Evolutionary conservation across 805 yeast species (phyloP).

Genomic region (Ogataea paraovalis): DNA sequence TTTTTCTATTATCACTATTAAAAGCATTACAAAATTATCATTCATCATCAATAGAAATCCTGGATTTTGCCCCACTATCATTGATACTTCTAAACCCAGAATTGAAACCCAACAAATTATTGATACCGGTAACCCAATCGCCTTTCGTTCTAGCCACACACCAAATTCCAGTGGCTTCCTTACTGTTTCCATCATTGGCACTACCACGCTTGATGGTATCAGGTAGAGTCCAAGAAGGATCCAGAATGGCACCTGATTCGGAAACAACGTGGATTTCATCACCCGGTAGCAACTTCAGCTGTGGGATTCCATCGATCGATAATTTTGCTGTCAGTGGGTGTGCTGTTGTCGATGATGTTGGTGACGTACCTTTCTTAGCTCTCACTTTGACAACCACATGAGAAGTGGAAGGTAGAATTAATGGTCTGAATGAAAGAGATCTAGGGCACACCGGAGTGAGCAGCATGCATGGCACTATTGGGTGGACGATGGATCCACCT

Average conservation of each 20-base stretch:
- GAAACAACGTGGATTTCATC: slow-evolving; percentile 74
- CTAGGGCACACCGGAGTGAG: slow-evolving; percentile 91
- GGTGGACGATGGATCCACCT: slow-evolving; percentile 93
- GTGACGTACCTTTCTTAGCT: slow-evolving; percentile 32
- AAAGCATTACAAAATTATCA: background rate
- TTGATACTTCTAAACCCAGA: slow-evolving; percentile 60
- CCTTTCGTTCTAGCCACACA: slow-evolving; percentile 79
- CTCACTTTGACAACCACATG: slow-evolving; percentile 63
- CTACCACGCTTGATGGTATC: slow-evolving; percentile 8
- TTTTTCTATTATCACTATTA: background rate
- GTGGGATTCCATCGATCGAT: slow-evolving; percentile 81
- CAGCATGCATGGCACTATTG: slow-evolving; percentile 75
- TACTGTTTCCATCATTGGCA: slow-evolving; percentile 17
- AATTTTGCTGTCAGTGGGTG: slow-evolving; percentile 43
- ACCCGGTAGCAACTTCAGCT: slow-evolving; percentile 61
- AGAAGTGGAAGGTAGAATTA: slow-evolving; percentile 74
- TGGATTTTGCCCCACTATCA: slow-evolving; percentile 1
- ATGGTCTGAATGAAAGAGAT: slow-evolving; percentile 84
- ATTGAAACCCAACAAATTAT: slow-evolving; percentile 84
- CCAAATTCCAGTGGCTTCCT: slow-evolving; percentile 58
- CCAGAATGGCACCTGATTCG: slow-evolving; percentile 58
- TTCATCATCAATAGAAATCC: background rate
- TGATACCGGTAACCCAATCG: slow-evolving; percentile 91
- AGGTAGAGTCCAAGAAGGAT: slow-evolving; percentile 50
- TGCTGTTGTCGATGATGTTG: too few relatives aligned